Percentiles rank a stretch among this genome's conserved stretches.
Conservation (phyloP, 1,139 yeast genomes). For the Lodderomyces pseudojiufengensis region DNA sequence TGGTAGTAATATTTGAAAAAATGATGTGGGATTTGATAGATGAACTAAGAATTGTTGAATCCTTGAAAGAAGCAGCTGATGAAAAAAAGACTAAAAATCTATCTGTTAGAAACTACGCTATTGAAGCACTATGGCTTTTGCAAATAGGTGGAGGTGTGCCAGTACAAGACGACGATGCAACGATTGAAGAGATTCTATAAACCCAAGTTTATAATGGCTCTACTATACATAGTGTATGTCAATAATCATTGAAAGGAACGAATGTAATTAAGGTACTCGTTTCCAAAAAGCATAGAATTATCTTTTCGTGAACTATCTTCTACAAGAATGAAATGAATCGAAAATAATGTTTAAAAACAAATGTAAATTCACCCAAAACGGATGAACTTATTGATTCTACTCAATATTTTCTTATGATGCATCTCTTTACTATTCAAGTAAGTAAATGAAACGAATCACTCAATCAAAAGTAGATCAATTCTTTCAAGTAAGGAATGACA, state of each 20-base stretch:
- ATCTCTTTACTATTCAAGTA: slow-evolving; percentile 1
- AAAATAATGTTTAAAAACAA: background rate
- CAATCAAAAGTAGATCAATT: no score
- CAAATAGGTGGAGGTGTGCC: slow-evolving; percentile 67
- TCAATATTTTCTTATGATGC: background rate
- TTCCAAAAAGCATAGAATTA: slow-evolving; percentile 2
- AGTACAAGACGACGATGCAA: slow-evolving; percentile 8
- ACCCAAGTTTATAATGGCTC: slow-evolving; percentile 1
- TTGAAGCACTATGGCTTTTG: slow-evolving; percentile 95
- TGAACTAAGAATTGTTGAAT: slow-evolving; percentile 62
- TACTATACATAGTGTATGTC: background rate
- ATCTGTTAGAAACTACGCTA: slow-evolving; percentile 79
- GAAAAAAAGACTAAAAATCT: slow-evolving; percentile 63
- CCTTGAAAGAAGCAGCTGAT: slow-evolving; percentile 70
- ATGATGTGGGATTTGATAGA: slow-evolving; percentile 76
- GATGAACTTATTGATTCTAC: background rate
- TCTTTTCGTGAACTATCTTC: no score
- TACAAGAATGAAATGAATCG: slow-evolving; percentile 1
- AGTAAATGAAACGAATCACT: background rate
- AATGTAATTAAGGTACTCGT: background rate
- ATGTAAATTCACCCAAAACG: background rate
- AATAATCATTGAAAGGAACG: no score
- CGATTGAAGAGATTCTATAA: no score
- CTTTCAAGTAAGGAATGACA: slow-evolving; percentile 1
- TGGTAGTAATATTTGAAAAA: slow-evolving; percentile 50